Percentiles rank a stretch among this genome's conserved stretches.
phyloP scores from a whole-genome alignment of 805 yeast genomes.

The Saturnispora silvae region DNA sequence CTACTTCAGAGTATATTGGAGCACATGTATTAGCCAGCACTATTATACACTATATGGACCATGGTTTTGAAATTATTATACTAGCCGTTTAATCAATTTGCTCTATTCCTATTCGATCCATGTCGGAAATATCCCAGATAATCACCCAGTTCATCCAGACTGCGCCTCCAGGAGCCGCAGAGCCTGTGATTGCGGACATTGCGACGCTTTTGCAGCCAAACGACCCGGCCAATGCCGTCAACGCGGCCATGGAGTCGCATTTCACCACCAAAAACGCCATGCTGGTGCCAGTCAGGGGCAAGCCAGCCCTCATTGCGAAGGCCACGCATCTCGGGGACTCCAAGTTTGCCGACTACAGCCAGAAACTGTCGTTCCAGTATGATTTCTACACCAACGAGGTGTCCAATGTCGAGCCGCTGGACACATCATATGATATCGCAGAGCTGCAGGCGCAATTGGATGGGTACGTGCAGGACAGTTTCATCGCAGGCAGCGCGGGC shows the following conservation, averaged over 20 bases:
- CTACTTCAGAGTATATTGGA: too few relatives aligned
- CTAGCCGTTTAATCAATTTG: too few relatives aligned
- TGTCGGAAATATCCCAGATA: conserved; percentile 20
- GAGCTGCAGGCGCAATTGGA: conserved; percentile 32
- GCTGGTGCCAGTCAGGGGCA: conserved; percentile 21
- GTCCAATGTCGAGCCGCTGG: conserved; percentile 30
- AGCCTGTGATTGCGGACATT: conserved; percentile 22
- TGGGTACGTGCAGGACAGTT: conserved; percentile 53
- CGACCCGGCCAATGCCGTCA: conserved; percentile 18
- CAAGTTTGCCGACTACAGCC: conserved; percentile 46
- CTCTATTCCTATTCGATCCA: too few relatives aligned
- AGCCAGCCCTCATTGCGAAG: conserved; percentile 33
- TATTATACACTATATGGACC: too few relatives aligned
- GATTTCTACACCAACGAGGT: conserved; percentile 37
- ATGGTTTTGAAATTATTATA: too few relatives aligned
- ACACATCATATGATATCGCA: conserved; percentile 23
- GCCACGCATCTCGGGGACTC: conserved; percentile 32
- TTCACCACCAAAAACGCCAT: conserved; percentile 22
- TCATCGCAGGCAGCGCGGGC: conserved; percentile 44
- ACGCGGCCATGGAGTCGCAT: conserved; percentile 19
- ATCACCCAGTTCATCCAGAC: conserved; percentile 31
- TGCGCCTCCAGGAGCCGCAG: conserved; percentile 48
- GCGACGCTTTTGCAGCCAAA: conserved; percentile 19
- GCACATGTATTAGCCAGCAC: too few relatives aligned
- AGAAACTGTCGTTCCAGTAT: conserved; percentile 42